phyloP scores from a whole-genome alignment of 2,329 filamentous ascomycete genomes.

The Aspergillus terreus region DNA sequence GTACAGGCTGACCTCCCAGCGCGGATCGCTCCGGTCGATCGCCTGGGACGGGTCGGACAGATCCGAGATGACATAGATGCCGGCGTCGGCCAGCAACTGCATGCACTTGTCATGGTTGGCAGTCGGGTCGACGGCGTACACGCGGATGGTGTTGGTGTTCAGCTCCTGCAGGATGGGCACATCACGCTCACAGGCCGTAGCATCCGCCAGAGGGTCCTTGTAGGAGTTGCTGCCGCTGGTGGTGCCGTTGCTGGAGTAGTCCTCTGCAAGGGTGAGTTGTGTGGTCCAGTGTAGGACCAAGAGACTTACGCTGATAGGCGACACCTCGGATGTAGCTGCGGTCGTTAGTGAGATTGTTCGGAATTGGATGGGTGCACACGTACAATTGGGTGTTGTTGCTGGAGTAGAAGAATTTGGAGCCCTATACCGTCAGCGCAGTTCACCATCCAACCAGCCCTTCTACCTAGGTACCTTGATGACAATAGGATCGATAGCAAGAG shows the following conservation, averaged over 20 bases:
- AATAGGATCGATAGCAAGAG: slow-evolving; percentile 52
- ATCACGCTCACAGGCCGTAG: slow-evolving; percentile 70
- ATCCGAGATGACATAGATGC: slow-evolving; percentile 93
- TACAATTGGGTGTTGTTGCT: slow-evolving; percentile 67
- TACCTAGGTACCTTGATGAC: slow-evolving; percentile 53
- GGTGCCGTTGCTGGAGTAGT: slow-evolving; percentile 55
- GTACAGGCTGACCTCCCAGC: slow-evolving; percentile 75
- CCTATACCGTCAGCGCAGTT: slow-evolving; percentile 41
- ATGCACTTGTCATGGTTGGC: slow-evolving; percentile 78
- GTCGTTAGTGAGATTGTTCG: slow-evolving; percentile 3
- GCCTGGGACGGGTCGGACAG: slow-evolving; percentile 74
- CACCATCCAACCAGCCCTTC: not conserved
- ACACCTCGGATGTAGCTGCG: slow-evolving; percentile 76
- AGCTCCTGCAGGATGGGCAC: slow-evolving; percentile 74
- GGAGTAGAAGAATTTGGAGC: slow-evolving; percentile 82
- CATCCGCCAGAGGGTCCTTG: slow-evolving; percentile 76
- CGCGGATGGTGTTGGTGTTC: slow-evolving; percentile 85
- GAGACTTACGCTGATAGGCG: slow-evolving; percentile 69
- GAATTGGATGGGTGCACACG: not conserved
- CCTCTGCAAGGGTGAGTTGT: slow-evolving; percentile 42
- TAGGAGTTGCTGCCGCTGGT: slow-evolving; percentile 51
- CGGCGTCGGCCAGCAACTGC: slow-evolving; percentile 70
- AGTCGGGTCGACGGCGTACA: slow-evolving; percentile 82
- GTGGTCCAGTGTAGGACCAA: not conserved
- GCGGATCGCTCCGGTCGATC: slow-evolving; percentile 75